Conservation (phyloP, 2,329 filamentous ascomycete species). For the Esteya vermicola region DNA sequence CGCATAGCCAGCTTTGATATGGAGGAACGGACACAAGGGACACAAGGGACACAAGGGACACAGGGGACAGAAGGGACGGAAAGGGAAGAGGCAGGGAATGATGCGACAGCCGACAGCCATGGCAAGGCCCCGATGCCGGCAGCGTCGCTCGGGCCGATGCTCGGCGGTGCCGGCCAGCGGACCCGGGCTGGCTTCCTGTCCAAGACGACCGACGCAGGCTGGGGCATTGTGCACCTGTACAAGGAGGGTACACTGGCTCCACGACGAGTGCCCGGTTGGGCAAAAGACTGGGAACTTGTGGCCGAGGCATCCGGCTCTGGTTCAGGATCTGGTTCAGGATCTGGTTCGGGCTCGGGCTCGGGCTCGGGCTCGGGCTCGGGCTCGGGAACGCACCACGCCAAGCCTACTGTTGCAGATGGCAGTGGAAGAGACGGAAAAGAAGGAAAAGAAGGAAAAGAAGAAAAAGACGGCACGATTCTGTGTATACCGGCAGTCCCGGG, state of each 20-base stretch:
- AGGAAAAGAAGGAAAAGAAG: too few relatives aligned
- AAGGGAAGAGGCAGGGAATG: slow-evolving; percentile 8
- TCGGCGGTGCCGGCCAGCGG: slow-evolving; percentile 50
- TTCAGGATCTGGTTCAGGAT: too few relatives aligned
- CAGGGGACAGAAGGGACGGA: background rate
- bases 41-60: too few relatives aligned
- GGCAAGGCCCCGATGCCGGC: slow-evolving; percentile 13
- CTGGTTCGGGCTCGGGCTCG: too few relatives aligned
- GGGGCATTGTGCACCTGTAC: slow-evolving; percentile 91
- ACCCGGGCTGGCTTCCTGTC: slow-evolving; percentile 71
- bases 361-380: too few relatives aligned
- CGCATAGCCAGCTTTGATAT: slow-evolving; percentile 73
- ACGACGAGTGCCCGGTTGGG: too few relatives aligned
- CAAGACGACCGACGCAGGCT: slow-evolving; percentile 65
- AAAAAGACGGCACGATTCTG: slow-evolving; percentile 64
- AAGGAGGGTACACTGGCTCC: too few relatives aligned
- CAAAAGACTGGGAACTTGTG: too few relatives aligned
- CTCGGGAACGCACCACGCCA: too few relatives aligned
- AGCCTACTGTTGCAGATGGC: too few relatives aligned
- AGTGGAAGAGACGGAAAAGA: slow-evolving; percentile 11
- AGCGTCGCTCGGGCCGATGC: slow-evolving; percentile 33
- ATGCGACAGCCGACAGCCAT: slow-evolving; percentile 8
- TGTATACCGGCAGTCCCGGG: slow-evolving; percentile 92
- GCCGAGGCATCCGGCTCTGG: too few relatives aligned
- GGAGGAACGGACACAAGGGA: slow-evolving; percentile 13